Conservation (phyloP, 2,329 filamentous ascomycete genomes). For the Hymenoscyphus scutula region DNA sequence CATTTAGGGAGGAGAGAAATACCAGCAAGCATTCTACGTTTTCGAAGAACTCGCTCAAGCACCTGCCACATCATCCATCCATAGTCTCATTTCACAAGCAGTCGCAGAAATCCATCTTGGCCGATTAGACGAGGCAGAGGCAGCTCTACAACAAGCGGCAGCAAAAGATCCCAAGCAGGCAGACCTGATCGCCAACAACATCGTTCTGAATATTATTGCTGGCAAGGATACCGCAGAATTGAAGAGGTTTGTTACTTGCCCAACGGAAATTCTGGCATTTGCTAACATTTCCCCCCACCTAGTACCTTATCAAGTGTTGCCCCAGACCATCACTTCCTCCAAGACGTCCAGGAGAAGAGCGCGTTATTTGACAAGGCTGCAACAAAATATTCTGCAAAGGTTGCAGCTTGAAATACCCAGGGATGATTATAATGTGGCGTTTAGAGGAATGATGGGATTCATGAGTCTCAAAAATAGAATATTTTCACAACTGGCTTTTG, state of each 20-base stretch:
- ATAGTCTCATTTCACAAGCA: conserved; percentile 80
- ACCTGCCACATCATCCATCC: conserved; percentile 72
- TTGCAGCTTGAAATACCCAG: conserved; percentile 39
- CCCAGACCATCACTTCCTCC: conserved; percentile 67
- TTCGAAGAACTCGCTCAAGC: conserved; percentile 94
- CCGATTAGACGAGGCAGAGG: conserved; percentile 82
- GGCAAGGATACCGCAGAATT: conserved; percentile 69
- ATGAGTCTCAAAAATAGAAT: conserved; percentile 11
- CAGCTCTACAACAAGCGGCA: conserved; percentile 77
- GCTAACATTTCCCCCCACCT: conserved; percentile 9
- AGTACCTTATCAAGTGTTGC: conserved; percentile 58
- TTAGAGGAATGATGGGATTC: conserved; percentile 15
- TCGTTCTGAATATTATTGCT: conserved; percentile 74
- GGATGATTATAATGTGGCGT: conserved; percentile 27
- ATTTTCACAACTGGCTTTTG: not conserved
- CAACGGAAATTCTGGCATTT: not conserved
- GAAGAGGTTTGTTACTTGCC: conserved; percentile 52
- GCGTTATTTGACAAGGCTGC: conserved; percentile 83
- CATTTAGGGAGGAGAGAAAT: conserved; percentile 81
- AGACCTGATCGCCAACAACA: conserved; percentile 76
- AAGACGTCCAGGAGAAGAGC: conserved; percentile 80
- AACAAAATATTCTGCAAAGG: conserved; percentile 83
- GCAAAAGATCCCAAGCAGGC: conserved; percentile 68
- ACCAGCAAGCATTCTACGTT: conserved; percentile 96
- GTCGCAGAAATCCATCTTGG: conserved; percentile 90